Conservation (phyloP, 306 rosid species). For the Cucurbita ficifolia region DNA sequence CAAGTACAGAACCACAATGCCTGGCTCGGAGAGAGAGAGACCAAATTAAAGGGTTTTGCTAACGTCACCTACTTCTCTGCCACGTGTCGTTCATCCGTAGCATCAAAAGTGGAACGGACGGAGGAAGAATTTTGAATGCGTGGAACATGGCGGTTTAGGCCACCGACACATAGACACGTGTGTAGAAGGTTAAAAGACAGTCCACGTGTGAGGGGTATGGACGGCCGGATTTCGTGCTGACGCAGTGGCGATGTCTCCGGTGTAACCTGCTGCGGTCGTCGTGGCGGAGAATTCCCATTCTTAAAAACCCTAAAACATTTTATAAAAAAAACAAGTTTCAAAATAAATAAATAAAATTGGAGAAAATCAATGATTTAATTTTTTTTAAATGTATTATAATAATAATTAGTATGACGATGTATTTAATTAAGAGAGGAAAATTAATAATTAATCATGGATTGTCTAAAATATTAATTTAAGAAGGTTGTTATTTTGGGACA, state of each 20-base stretch:
- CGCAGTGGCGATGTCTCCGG: conserved; percentile 1
- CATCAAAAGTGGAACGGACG: not conserved
- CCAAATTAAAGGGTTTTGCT: not conserved
- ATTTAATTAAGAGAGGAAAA: too few species aligned
- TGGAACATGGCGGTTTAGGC: not conserved
- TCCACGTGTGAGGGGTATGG: conserved; percentile 2
- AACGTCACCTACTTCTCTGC: not conserved
- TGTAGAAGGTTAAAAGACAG: not conserved
- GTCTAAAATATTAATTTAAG: not conserved
- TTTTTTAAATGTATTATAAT: too few species aligned
- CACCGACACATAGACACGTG: conserved; percentile 6
- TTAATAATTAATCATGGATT: not conserved
- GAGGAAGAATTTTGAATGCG: not conserved
- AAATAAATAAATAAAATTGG: too few species aligned
- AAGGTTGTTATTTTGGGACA: not conserved
- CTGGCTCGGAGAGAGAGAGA: not conserved
- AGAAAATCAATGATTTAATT: too few species aligned
- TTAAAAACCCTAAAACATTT: not conserved
- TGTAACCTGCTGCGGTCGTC: not conserved
- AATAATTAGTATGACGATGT: too few species aligned
- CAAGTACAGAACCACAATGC: not conserved
- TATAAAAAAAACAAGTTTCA: not conserved
- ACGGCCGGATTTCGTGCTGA: conserved; percentile 1
- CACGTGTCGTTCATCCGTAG: not conserved
- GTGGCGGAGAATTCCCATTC: not conserved